Conservation (phyloP, 2,329 filamentous ascomycete species). For the Ascochyta viciae-villosae region DNA sequence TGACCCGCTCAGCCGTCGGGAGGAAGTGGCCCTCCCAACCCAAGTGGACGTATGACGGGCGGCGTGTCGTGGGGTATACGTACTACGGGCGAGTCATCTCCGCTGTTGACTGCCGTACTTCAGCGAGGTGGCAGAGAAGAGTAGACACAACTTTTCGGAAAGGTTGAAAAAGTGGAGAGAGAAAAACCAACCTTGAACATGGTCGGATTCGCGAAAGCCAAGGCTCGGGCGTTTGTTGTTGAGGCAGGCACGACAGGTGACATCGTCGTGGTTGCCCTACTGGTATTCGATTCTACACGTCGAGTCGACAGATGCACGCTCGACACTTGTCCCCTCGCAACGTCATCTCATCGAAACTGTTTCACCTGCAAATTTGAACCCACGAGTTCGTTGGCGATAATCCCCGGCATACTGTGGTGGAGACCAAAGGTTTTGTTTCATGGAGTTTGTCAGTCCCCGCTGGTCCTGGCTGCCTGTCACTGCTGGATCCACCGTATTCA, state of each 20-base stretch:
- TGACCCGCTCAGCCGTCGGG: not conserved
- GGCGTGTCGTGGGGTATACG: not conserved
- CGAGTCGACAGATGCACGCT: no score
- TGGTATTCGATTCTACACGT: no score
- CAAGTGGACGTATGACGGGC: not conserved
- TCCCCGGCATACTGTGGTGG: slow-evolving; percentile 1
- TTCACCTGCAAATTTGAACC: slow-evolving; percentile 1
- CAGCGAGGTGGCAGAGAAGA: not conserved
- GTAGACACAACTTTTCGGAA: not conserved
- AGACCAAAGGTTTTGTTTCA: slow-evolving; percentile 10
- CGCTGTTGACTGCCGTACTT: not conserved
- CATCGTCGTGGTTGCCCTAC: not conserved
- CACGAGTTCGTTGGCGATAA: slow-evolving; percentile 8
- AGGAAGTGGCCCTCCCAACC: not conserved
- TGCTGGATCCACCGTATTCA: slow-evolving; percentile 9
- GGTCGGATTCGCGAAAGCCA: slow-evolving; percentile 1
- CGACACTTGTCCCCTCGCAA: not conserved
- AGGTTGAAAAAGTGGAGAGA: not conserved
- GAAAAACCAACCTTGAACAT: not conserved
- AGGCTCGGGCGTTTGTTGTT: slow-evolving; percentile 10
- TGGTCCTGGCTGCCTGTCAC: slow-evolving; percentile 2
- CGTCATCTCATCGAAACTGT: not conserved
- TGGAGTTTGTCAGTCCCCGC: slow-evolving; percentile 2
- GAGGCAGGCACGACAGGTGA: not conserved
- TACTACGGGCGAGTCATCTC: not conserved